phyloP scores from a whole-genome alignment of 2,329 filamentous ascomycete species.

The Achaetomium macrosporum region DNA sequence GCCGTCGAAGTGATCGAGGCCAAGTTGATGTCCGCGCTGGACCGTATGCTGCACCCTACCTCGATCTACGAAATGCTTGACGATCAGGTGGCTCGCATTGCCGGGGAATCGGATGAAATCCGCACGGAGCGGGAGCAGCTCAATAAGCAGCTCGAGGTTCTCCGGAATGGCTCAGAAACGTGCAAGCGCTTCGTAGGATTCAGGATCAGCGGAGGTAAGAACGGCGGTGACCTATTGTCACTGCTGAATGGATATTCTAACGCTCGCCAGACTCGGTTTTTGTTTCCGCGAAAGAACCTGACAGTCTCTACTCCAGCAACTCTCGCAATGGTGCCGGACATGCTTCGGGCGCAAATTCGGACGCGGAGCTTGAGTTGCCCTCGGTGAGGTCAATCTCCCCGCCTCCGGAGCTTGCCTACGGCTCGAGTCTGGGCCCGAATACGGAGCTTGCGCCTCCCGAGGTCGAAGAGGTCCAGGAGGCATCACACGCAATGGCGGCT shows the following conservation, averaged over 20 bases:
- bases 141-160: conserved; percentile 32
- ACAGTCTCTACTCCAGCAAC: no score
- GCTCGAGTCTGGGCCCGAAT: no score
- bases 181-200: conserved; percentile 32
- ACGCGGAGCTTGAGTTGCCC: no score
- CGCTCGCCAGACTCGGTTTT: conserved; percentile 8
- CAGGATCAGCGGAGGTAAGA: conserved; percentile 14
- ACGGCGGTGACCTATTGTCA: no score
- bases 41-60: conserved; percentile 36
- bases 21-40: conserved; percentile 33
- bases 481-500: no score
- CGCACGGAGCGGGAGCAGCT: conserved; percentile 33
- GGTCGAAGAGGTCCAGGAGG: no score
- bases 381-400: no score
- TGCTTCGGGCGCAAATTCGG: no score
- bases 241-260: no score
- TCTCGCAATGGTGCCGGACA: no score
- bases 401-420: no score
- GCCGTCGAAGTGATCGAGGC: conserved; percentile 38
- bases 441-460: no score
- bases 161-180: conserved; percentile 33
- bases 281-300: background rate
- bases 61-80: conserved; percentile 33
- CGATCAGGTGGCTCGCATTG: conserved; percentile 34
- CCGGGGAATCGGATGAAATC: conserved; percentile 37